A percentile compares a stretch with the other conserved stretches of the same genome.
phyloP scores from a whole-genome alignment of 2,329 filamentous ascomycete genomes.

The Aspergillus quadricinctus region DNA sequence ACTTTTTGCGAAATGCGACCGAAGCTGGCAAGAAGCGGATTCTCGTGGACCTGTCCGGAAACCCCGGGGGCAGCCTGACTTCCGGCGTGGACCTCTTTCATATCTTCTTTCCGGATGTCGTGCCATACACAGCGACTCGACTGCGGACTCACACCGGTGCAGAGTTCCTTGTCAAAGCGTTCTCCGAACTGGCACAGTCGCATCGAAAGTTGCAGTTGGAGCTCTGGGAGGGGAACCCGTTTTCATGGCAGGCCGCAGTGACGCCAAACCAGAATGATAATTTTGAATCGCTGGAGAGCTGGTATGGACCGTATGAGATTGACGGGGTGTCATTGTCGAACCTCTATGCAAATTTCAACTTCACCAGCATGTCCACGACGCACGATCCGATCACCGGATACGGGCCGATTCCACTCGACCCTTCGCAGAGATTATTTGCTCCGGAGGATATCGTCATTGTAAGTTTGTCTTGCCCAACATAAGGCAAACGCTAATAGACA shows the following conservation, averaged over 20 bases:
- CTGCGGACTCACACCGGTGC: slow-evolving; percentile 43
- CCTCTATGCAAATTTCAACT: slow-evolving; percentile 24
- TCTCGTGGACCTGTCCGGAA: slow-evolving; percentile 60
- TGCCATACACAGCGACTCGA: slow-evolving; percentile 44
- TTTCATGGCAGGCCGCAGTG: slow-evolving; percentile 12
- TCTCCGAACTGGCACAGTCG: slow-evolving; percentile 5
- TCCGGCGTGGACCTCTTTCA: slow-evolving; percentile 50
- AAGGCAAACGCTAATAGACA: slow-evolving; percentile 10
- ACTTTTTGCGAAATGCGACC: slow-evolving; percentile 25
- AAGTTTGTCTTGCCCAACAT: background rate
- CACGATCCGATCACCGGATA: slow-evolving; percentile 24
- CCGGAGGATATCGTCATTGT: slow-evolving; percentile 33
- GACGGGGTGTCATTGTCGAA: slow-evolving; percentile 17
- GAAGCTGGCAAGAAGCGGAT: slow-evolving; percentile 54
- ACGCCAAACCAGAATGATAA: slow-evolving; percentile 25
- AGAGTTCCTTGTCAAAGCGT: slow-evolving; percentile 32
- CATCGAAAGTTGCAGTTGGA: background rate
- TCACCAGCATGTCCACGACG: slow-evolving; percentile 16
- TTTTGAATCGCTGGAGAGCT: slow-evolving; percentile 42
- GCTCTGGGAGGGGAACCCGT: background rate
- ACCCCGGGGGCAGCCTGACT: slow-evolving; percentile 53
- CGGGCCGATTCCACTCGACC: slow-evolving; percentile 15
- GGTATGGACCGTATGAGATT: slow-evolving; percentile 36
- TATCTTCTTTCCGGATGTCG: slow-evolving; percentile 49
- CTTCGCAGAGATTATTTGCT: slow-evolving; percentile 21